Base-by-base conservation (phyloP, 2,329 filamentous ascomycete species). In the Fusarium mangiferae region DNA sequence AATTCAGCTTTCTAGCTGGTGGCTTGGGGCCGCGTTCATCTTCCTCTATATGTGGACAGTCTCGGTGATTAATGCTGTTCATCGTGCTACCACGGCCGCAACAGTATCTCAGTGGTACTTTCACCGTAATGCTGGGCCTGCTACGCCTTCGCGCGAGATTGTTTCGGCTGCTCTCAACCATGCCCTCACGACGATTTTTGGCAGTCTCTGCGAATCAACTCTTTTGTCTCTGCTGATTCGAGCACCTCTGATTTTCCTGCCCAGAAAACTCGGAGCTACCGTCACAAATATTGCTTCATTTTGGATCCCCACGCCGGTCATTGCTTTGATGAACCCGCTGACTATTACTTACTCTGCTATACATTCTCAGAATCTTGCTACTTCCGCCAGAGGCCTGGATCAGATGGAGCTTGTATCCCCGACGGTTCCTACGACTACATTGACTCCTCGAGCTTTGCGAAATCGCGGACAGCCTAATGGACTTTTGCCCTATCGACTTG, bases 91-190 rank as follows among this genome's bases (percentile, higher is more conserved):
- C 22, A 98, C 96, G 20, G 96, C 95, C 30, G 96, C 96, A 17
- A 98, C 96, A 2, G 96, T 98, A 30, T 97, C 94, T 45, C 96
- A 99, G 82, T 99, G 96, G 96, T 99, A 99, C 83, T 99, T 98
- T 82, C 96, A 98, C 82, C 94, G 96, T 72, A 93, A 97, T 77
- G 91, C 91, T 9, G 89, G 91, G 17, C 94, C 96, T 10, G 87
- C 92, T 14, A 91, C 95, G 6, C 91, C 94, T 2, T 95, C 94
- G 3, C 87, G 89, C 64, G 92, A 95, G 62, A 92, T 98, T 54
- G 94, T 98, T 33, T 87, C 90, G 70, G 96, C 95, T 12, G 96
- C 95, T 20, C 86, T 98, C 49, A 87, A 87, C 56, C 96, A 99
- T 83, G 92, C 95, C 6, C 86, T 90, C 20, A 95, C 94, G 22